phyloP scores from a whole-genome alignment of 768 basidiomycete genomes.

The Tulasnella sp. region DNA sequence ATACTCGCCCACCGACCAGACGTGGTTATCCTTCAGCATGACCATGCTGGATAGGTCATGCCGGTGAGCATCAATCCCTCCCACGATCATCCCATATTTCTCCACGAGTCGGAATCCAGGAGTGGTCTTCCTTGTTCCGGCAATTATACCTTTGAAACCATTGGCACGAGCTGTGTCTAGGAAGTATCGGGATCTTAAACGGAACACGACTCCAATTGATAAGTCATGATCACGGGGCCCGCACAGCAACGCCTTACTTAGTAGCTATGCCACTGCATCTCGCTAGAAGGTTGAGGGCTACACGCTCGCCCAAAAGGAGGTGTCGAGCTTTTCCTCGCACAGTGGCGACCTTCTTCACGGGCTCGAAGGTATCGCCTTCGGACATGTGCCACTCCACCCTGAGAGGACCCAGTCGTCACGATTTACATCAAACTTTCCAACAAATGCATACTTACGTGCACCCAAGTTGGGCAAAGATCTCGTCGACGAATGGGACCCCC shows the following conservation, averaged over 20 bases:
- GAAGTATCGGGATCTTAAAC: constrained; percentile 73
- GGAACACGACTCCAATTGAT: neutral
- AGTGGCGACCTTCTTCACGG: constrained; percentile 85
- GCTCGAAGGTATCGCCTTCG: constrained; percentile 82
- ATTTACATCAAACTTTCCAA: neutral
- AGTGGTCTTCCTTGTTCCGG: constrained; percentile 96
- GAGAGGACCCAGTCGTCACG: constrained; percentile 19
- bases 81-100: constrained; percentile 98
- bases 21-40: constrained; percentile 99
- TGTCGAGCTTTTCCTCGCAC: constrained; percentile 87
- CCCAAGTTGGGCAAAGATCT: constrained; percentile 84
- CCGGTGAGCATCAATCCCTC: constrained; percentile 93
- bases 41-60: constrained; percentile 99
- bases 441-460: constrained; percentile 68
- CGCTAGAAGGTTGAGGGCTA: constrained; percentile 90
- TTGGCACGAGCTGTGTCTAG: constrained; percentile 74
- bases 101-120: constrained; percentile 97
- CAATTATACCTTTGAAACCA: constrained; percentile 86
- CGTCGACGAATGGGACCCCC: constrained; percentile 93
- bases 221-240: neutral
- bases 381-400: constrained; percentile 93
- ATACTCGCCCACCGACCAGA: constrained; percentile 79
- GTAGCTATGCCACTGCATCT: constrained; percentile 97
- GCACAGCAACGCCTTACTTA: constrained; percentile 57
- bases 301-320: constrained; percentile 87